These are phyloP conservation scores for Lepidium aucheri DNA, from an alignment of 345 rosid genomes.

Conservation along the genomic window DNA sequence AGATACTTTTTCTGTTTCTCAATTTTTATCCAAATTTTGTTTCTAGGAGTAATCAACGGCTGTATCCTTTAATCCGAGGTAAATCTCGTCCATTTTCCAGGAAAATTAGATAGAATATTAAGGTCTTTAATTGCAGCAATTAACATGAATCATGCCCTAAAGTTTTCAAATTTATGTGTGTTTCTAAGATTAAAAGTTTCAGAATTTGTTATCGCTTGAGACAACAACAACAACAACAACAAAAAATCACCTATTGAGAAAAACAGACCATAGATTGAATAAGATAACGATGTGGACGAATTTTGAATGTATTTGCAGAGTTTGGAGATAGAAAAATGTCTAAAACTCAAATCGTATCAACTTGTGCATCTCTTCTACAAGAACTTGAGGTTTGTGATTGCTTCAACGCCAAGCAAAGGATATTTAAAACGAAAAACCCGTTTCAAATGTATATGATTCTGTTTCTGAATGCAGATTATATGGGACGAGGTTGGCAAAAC, in stretches of 20 bases:
- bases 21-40: neutral
- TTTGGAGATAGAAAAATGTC: slow-evolving; percentile 38
- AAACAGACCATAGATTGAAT: neutral
- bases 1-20: neutral
- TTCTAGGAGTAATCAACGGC: neutral
- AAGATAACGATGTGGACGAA: neutral
- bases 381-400: slow-evolving; percentile 70
- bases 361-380: slow-evolving; percentile 54
- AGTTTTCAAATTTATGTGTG: neutral
- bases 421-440: neutral
- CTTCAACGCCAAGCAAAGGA: neutral
- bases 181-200: neutral
- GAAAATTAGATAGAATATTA: neutral
- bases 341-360: slow-evolving; percentile 41
- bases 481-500: slow-evolving; percentile 96
- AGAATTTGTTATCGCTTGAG: neutral
- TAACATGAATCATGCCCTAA: neutral
- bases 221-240: neutral
- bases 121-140: neutral
- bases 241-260: neutral
- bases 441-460: neutral
- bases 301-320: slow-evolving; percentile 8
- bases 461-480: slow-evolving; percentile 39
- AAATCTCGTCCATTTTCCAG: slow-evolving; percentile 7
- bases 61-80: slow-evolving; percentile 11